Base-by-base conservation (phyloP, 176 grass and related monocot species). In the Lolium perenne region DNA sequence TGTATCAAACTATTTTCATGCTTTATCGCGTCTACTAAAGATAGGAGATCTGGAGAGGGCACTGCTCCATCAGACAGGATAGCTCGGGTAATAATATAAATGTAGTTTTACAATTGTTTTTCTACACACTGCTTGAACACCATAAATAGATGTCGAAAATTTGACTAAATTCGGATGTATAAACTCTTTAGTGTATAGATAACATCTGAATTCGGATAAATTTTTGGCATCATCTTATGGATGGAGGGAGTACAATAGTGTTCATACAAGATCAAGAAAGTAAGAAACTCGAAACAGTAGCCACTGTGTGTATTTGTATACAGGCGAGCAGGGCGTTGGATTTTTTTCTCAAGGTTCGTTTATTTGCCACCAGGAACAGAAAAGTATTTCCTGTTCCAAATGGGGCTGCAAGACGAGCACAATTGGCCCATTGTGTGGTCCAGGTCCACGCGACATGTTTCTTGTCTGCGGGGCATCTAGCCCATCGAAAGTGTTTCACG, bases 381-480 rank as follows among this genome's bases (percentile, higher is more conserved):
- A 68, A 67, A 66, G 7, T 8, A 17, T 38, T 38, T 38, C 7
- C 2, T 15, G 29, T 8, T 67, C 11, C 43, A 26, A 6, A 74
- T 74, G 71, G n/a, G 55, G 41, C 43, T n/a, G 23, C 43, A 50
- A 63, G 2, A 22, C 55, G 32, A 38, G 56, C 14, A 7, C 8
- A 43, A 75, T 66, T 78, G 78, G 47, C 71, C 69, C 56, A 0
- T 46, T 45, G 6, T 35, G 40, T 70, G 53, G 63, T 5, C 77
- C 41, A 43, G 21, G 48, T 59, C 75, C 83, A 86, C 77, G 88
- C 86, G 71, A 49, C 17, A 17, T 82, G 78, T 17, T 22, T 76
- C 48, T n/a, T 61, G 29, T 71, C 0, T 25, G 22, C 47, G 65
- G 38, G 20, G 35, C 51, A 54, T 43, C 51, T 60, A 57, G 78